Percentiles rank a stretch among this genome's conserved stretches.
These are phyloP conservation scores for Alternaria conjuncta DNA, from an alignment of 2,329 filamentous ascomycete species.

Conservation along the genomic window DNA sequence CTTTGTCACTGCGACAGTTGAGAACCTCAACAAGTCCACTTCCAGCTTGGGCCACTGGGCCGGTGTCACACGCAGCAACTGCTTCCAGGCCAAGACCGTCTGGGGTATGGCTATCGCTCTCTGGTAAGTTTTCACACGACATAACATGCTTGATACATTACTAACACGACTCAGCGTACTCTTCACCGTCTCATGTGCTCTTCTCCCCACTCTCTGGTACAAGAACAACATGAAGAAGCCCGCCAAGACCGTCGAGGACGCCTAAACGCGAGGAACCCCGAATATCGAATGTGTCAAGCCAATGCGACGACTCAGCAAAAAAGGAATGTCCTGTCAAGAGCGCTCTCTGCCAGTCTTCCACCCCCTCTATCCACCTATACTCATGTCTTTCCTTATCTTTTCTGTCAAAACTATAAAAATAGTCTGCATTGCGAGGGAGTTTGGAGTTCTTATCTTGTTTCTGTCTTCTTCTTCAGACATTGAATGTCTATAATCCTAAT, in stretches of 20 bases:
- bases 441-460: constrained; percentile 19
- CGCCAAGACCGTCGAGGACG: constrained; percentile 45
- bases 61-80: constrained; percentile 67
- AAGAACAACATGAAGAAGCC: constrained; percentile 55
- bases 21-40: constrained; percentile 59
- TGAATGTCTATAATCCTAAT: constrained; percentile 45
- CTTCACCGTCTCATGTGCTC: constrained; percentile 53
- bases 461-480: constrained; percentile 31
- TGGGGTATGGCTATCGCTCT: constrained; percentile 86
- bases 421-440: constrained; percentile 30
- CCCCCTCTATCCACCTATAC: not conserved
- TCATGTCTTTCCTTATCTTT: not conserved
- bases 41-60: constrained; percentile 62
- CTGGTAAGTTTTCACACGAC: constrained; percentile 58
- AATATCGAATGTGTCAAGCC: not conserved
- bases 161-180: constrained; percentile 48
- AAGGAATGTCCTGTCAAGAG: constrained; percentile 28
- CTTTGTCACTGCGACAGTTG: constrained; percentile 60
- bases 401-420: constrained; percentile 18
- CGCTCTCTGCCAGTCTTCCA: constrained; percentile 19
- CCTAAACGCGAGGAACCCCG: constrained; percentile 13
- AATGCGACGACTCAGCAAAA: constrained; percentile 2
- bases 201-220: constrained; percentile 57
- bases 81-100: constrained; percentile 83
- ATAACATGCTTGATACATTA: not conserved